Evolutionary conservation across 2,329 filamentous ascomycete species (phyloP).

Genomic region (Pseudogymnoascus sp.): DNA sequence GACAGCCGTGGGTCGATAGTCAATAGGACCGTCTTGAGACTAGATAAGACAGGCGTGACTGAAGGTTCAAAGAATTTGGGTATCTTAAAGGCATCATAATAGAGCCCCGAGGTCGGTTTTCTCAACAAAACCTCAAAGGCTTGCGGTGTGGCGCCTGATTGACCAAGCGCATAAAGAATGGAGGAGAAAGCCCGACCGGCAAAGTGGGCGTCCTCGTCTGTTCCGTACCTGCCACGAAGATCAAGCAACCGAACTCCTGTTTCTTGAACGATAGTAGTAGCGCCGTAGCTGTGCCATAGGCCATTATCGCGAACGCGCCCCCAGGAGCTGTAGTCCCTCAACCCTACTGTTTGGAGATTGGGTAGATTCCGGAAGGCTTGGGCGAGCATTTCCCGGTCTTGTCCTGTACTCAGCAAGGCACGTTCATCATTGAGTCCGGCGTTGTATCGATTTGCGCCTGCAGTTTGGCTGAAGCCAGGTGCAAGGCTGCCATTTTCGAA

Average conservation of each 20-base stretch:
- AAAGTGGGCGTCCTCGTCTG: slow-evolving; percentile 20
- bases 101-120: slow-evolving; percentile 22
- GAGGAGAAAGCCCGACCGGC: slow-evolving; percentile 31
- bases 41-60: slow-evolving; percentile 35
- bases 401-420: slow-evolving; percentile 34
- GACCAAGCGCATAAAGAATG: slow-evolving; percentile 36
- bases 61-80: slow-evolving; percentile 30
- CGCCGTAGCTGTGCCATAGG: slow-evolving; percentile 49
- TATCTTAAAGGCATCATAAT: slow-evolving; percentile 39
- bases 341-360: slow-evolving; percentile 46
- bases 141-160: slow-evolving; percentile 30
- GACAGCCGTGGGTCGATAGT: slow-evolving; percentile 20
- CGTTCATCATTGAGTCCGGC: slow-evolving; percentile 20
- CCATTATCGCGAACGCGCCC: slow-evolving; percentile 41
- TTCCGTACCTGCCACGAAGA: slow-evolving; percentile 1
- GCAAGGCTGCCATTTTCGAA: neutral
- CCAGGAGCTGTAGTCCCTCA: slow-evolving; percentile 49
- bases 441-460: neutral
- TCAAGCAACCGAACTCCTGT: slow-evolving; percentile 24
- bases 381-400: slow-evolving; percentile 44
- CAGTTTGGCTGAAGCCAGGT: neutral
- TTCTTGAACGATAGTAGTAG: slow-evolving; percentile 30
- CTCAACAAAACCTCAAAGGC: slow-evolving; percentile 41
- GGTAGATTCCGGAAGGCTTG: slow-evolving; percentile 47
- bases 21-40: slow-evolving; percentile 40